These are phyloP conservation scores for Grammothele lineata DNA, from an alignment of 768 basidiomycete species.

Conservation along the genomic window DNA sequence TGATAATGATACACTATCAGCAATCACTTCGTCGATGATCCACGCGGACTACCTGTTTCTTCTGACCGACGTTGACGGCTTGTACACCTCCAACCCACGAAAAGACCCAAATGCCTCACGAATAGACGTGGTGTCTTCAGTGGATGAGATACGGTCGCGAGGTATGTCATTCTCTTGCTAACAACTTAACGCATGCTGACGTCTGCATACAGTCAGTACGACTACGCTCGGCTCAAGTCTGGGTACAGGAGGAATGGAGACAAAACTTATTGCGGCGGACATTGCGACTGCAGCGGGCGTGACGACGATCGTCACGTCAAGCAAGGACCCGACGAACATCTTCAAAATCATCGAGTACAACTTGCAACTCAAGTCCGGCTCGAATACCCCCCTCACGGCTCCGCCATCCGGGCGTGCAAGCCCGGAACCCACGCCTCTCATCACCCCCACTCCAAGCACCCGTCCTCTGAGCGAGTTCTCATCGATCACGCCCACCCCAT, in stretches of 20 bases:
- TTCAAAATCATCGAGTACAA: slow-evolving; percentile 81
- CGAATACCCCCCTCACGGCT: slow-evolving; percentile 32
- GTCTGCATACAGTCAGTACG: slow-evolving; percentile 66
- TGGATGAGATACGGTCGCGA: slow-evolving; percentile 74
- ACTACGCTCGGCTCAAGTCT: slow-evolving; percentile 88
- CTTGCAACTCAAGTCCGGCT: slow-evolving; percentile 35
- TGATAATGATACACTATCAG: slow-evolving; percentile 97
- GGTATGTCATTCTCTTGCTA: slow-evolving; percentile 53
- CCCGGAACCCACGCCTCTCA: slow-evolving; percentile 7
- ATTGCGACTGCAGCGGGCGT: slow-evolving; percentile 95
- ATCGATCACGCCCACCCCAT: slow-evolving; percentile 6
- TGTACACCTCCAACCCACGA: slow-evolving; percentile 94
- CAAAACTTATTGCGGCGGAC: slow-evolving; percentile 97
- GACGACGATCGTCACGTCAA: slow-evolving; percentile 85
- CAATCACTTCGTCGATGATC: slow-evolving; percentile 96
- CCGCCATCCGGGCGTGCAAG: slow-evolving; percentile 22
- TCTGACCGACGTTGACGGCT: slow-evolving; percentile 91
- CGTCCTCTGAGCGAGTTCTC: not conserved
- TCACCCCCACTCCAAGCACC: slow-evolving; percentile 12
- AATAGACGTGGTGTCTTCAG: slow-evolving; percentile 80
- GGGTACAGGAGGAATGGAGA: slow-evolving; percentile 99
- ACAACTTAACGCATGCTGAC: not conserved
- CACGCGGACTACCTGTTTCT: slow-evolving; percentile 97
- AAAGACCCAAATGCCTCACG: slow-evolving; percentile 80
- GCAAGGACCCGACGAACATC: slow-evolving; percentile 71